Percentiles rank a stretch among this genome's conserved stretches.
Evolutionary conservation across 228 moss, liverwort and hornwort species (phyloP).

Genomic region (Sphagnum fallax): DNA sequence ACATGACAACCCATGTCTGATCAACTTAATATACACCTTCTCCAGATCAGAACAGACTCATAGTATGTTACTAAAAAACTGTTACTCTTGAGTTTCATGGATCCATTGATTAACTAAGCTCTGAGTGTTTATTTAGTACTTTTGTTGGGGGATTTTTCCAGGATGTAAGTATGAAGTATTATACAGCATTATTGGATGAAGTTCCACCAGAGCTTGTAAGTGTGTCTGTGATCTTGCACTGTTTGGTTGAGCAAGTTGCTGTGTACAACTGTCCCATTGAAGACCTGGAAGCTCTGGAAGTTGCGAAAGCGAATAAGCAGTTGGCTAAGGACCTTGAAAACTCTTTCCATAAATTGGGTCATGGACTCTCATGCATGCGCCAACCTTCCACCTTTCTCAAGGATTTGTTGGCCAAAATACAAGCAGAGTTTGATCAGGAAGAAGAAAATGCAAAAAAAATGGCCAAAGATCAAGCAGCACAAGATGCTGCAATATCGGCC

Average conservation of each 20-base stretch:
- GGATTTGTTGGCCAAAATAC: slow-evolving; percentile 4
- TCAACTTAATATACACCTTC: too few species aligned
- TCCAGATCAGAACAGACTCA: too few species aligned
- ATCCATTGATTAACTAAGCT: too few species aligned
- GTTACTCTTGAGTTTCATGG: too few species aligned
- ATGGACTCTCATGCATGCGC: slow-evolving; percentile 25
- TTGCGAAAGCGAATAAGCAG: slow-evolving; percentile 31
- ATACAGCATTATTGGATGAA: slow-evolving; percentile 50
- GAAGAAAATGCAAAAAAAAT: slow-evolving; percentile 4
- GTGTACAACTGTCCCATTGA: slow-evolving; percentile 38
- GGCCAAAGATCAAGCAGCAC: slow-evolving; percentile 1
- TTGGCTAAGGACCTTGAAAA: slow-evolving; percentile 25
- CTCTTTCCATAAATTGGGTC: slow-evolving; percentile 58
- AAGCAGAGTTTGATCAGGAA: slow-evolving; percentile 7
- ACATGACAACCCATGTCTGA: too few species aligned
- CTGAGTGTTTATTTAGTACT: too few species aligned
- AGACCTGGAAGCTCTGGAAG: slow-evolving; percentile 46
- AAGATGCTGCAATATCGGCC: not conserved
- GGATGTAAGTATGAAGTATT: slow-evolving; percentile 52
- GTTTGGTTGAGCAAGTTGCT: slow-evolving; percentile 71
- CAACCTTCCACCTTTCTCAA: slow-evolving; percentile 5
- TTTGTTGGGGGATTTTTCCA: slow-evolving; percentile 5
- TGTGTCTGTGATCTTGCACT: slow-evolving; percentile 59
- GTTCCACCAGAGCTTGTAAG: slow-evolving; percentile 41
- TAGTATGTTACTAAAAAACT: too few species aligned